phyloP scores from a whole-genome alignment of 1,284 basidiomycete genomes.

The Afroboletus lepidellus region DNA sequence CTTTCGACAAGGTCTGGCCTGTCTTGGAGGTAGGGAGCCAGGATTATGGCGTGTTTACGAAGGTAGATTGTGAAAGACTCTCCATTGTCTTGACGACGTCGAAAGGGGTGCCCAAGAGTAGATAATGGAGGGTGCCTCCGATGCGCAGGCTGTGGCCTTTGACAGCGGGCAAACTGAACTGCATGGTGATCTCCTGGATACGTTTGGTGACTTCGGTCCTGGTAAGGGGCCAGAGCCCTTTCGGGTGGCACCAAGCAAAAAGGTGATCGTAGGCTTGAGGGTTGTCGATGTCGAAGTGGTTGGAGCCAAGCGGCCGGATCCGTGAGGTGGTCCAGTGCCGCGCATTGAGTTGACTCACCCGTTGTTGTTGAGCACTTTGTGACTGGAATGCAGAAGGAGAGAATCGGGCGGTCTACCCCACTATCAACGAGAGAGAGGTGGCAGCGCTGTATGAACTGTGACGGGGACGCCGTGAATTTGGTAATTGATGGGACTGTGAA shows the following conservation, averaged over 20 bases:
- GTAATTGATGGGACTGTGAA: conserved; percentile 1
- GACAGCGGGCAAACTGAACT: neutral
- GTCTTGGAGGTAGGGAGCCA: neutral
- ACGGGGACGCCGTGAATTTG: neutral
- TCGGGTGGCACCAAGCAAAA: neutral
- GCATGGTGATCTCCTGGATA: neutral
- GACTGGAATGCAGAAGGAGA: neutral
- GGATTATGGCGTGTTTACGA: neutral
- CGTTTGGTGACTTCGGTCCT: neutral
- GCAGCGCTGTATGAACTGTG: neutral
- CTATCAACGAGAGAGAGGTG: fast-evolving
- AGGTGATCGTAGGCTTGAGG: neutral
- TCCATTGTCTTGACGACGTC: neutral
- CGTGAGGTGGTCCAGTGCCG: no score
- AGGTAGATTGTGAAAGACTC: neutral
- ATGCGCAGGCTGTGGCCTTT: neutral
- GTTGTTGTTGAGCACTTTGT: no score
- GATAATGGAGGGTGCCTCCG: neutral
- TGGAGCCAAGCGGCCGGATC: neutral
- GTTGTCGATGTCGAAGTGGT: neutral
- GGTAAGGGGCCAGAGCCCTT: neutral
- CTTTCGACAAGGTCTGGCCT: neutral
- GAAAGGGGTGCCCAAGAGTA: neutral
- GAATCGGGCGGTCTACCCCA: neutral
- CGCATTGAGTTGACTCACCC: no score